These are phyloP conservation scores for Penicillium expansum DNA, from an alignment of 2,329 filamentous ascomycete genomes.

Conservation along the genomic window DNA sequence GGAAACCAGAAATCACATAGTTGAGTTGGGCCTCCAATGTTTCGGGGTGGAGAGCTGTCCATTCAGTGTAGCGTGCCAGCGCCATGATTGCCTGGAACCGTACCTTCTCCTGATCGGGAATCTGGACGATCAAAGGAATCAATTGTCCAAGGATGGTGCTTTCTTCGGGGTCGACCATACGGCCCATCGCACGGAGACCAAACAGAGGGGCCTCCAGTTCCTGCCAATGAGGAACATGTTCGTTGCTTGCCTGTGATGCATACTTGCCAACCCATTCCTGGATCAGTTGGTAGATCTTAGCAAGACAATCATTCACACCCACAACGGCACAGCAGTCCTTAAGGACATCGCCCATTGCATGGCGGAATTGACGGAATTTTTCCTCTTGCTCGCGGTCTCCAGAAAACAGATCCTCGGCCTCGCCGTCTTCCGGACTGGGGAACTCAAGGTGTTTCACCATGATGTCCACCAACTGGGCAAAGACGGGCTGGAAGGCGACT, in stretches of 20 bases:
- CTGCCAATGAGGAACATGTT: constrained; percentile 89
- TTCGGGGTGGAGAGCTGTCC: constrained; percentile 91
- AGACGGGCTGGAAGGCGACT: constrained; percentile 73
- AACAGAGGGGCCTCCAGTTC: constrained; percentile 93
- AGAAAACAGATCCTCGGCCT: constrained; percentile 78
- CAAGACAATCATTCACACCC: constrained; percentile 84
- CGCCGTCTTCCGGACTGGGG: constrained; percentile 71
- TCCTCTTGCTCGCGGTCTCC: constrained; percentile 95
- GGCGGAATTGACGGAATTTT: constrained; percentile 93
- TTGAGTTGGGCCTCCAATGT: constrained; percentile 90
- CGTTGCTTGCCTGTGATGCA: constrained; percentile 68
- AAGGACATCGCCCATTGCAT: constrained; percentile 95
- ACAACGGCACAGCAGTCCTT: constrained; percentile 98
- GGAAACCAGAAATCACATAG: constrained; percentile 92
- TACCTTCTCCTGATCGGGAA: constrained; percentile 95
- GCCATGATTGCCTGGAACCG: constrained; percentile 98
- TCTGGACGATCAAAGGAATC: constrained; percentile 89
- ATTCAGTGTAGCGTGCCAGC: constrained; percentile 92
- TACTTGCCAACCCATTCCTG: constrained; percentile 85
- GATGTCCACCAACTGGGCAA: constrained; percentile 85
- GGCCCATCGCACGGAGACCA: constrained; percentile 90
- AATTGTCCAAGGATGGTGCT: constrained; percentile 82
- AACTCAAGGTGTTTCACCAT: constrained; percentile 89
- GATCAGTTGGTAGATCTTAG: constrained; percentile 82
- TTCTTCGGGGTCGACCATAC: constrained; percentile 91